Evolutionary conservation across 1,139 yeast genomes (phyloP).

Genomic region (Candida mesenterica): DNA sequence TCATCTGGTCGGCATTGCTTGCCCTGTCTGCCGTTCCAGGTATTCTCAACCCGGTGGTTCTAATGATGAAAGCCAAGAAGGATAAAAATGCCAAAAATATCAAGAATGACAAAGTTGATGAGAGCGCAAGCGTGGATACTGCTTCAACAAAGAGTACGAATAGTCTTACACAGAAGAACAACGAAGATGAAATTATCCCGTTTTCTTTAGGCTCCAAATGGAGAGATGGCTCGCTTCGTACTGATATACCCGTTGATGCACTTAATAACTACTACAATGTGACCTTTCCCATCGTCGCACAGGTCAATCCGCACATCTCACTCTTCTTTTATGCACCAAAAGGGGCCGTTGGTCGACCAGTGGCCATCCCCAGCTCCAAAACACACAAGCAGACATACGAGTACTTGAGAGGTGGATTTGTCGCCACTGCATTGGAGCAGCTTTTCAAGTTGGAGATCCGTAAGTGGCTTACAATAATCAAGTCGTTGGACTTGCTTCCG

Average conservation of each 20-base stretch:
- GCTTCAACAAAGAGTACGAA: no score
- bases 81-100: no score
- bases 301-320: constrained; percentile 80
- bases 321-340: constrained; percentile 76
- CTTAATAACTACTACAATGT: constrained; percentile 76
- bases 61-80: constrained; percentile 64
- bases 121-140: no score
- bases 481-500: constrained; percentile 66
- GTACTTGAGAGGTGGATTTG: constrained; percentile 69
- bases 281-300: constrained; percentile 73
- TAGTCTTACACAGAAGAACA: no score
- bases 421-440: constrained; percentile 71
- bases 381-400: constrained; percentile 38
- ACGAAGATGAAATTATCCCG: constrained; percentile 47
- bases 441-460: constrained; percentile 67
- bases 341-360: constrained; percentile 81
- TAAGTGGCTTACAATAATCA: constrained; percentile 71
- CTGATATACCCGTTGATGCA: constrained; percentile 69
- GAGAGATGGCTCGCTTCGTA: constrained; percentile 72
- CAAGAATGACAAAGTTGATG: no score
- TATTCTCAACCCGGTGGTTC: constrained; percentile 74
- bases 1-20: constrained; percentile 75
- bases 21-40: constrained; percentile 88
- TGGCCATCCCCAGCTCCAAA: constrained; percentile 53
- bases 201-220: constrained; percentile 73